A percentile compares a stretch with the other conserved stretches of the same genome.
Conservation (phyloP, 108 stramenopile species). For the Stephanodiscus minutulus region DNA sequence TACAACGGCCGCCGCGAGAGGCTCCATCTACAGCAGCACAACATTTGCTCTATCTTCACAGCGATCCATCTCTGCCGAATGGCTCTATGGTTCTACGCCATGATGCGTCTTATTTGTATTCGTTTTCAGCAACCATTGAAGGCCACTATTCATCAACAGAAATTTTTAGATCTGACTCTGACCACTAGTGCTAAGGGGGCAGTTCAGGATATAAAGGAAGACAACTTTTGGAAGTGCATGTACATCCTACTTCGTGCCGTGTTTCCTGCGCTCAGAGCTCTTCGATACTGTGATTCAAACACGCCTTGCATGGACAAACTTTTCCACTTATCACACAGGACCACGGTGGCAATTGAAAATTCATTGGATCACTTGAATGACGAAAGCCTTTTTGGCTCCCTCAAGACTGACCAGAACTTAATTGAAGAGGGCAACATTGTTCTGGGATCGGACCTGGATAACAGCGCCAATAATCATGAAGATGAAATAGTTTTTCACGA, state of each 20-base stretch:
- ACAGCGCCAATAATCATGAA: no score
- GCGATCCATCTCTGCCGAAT: no score
- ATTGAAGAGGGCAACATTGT: background rate
- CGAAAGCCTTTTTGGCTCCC: constrained; percentile 7
- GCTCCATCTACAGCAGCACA: no score
- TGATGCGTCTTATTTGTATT: constrained; percentile 16
- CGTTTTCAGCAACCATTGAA: background rate
- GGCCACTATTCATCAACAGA: constrained; percentile 11
- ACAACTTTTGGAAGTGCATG: background rate
- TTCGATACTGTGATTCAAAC: constrained; percentile 16
- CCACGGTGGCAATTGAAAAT: background rate
- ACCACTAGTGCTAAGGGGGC: constrained; percentile 10
- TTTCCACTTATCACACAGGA: background rate
- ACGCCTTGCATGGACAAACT: background rate
- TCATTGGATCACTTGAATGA: constrained; percentile 1
- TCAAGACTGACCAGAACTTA: background rate
- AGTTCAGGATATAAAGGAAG: background rate
- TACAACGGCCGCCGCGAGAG: no score
- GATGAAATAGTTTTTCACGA: no score
- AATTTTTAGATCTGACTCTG: constrained; percentile 1
- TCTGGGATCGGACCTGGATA: background rate
- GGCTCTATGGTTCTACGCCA: constrained; percentile 28
- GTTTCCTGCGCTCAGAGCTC: constrained; percentile 9
- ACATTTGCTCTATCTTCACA: no score
- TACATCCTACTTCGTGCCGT: constrained; percentile 15